Conservation (phyloP, 441 rosid species). For the Gossypium davidsonii region DNA sequence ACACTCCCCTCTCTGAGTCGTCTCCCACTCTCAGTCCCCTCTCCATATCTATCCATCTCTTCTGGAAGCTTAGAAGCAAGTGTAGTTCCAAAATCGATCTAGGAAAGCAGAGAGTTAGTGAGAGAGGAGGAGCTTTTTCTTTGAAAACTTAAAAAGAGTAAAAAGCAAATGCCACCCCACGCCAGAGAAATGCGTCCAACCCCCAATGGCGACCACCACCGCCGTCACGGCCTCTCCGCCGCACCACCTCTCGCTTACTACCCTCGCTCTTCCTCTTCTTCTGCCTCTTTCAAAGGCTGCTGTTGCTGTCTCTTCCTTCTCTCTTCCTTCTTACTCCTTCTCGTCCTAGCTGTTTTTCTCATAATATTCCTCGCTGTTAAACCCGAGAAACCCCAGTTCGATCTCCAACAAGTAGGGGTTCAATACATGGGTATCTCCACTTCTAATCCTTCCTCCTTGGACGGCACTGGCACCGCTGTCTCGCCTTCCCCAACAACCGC, state of each 20-base stretch:
- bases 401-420: constrained; percentile 88
- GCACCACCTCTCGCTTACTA: constrained; percentile 31
- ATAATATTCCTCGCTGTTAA: constrained; percentile 75
- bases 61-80: neutral
- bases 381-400: constrained; percentile 91
- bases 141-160: neutral
- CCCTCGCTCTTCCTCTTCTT: constrained; percentile 54
- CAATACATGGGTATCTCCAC: constrained; percentile 78
- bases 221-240: constrained; percentile 18
- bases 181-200: neutral
- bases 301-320: constrained; percentile 93
- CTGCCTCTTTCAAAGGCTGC: constrained; percentile 85
- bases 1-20: too few species aligned
- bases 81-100: neutral
- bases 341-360: constrained; percentile 61
- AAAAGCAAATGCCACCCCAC: constrained; percentile 10
- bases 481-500: constrained; percentile 34
- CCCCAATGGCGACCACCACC: constrained; percentile 11
- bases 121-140: neutral
- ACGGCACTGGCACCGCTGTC: constrained; percentile 27
- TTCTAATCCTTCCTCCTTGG: constrained; percentile 30
- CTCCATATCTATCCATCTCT: neutral
- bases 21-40: too few species aligned
- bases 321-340: constrained; percentile 67
- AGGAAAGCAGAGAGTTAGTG: neutral